Conservation (phyloP, 306 rosid genomes). For the Fagus crenata region DNA sequence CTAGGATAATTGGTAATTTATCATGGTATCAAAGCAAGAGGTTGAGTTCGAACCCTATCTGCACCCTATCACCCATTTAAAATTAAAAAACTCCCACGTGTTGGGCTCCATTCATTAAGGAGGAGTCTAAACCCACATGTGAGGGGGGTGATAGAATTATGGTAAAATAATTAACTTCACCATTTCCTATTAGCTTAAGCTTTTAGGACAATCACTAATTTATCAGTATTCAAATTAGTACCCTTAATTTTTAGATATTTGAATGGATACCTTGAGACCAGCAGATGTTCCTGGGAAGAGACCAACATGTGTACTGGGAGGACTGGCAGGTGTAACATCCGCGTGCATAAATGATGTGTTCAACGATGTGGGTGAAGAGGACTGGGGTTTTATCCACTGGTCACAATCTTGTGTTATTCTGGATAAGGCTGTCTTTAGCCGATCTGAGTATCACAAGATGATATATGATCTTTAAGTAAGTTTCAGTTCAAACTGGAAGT, state of each 20-base stretch:
- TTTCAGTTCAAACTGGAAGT: constrained; percentile 34
- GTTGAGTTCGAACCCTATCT: too few relatives aligned
- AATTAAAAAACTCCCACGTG: too few relatives aligned
- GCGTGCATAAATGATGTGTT: constrained; percentile 53
- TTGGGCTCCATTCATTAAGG: too few relatives aligned
- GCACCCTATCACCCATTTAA: too few relatives aligned
- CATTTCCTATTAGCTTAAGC: too few relatives aligned
- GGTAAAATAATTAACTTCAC: too few relatives aligned
- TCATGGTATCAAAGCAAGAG: too few relatives aligned
- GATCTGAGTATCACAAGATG: constrained; percentile 57
- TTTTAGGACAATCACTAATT: too few relatives aligned
- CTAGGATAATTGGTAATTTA: too few relatives aligned
- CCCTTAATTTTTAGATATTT: neutral
- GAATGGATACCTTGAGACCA: constrained; percentile 75
- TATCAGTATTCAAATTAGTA: neutral
- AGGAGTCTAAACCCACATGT: too few relatives aligned
- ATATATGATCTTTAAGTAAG: constrained; percentile 27
- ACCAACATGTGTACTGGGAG: constrained; percentile 54
- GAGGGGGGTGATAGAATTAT: too few relatives aligned
- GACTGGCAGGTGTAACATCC: constrained; percentile 64
- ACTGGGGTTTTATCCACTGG: constrained; percentile 66
- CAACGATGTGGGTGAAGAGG: constrained; percentile 60
- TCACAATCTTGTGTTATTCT: constrained; percentile 84
- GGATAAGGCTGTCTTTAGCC: constrained; percentile 79
- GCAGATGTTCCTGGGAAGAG: constrained; percentile 51